Percentiles rank a stretch among this genome's conserved stretches.
These are phyloP conservation scores for Colletotrichum sp. DNA, from an alignment of 2,329 filamentous ascomycete genomes.

Conservation along the genomic window DNA sequence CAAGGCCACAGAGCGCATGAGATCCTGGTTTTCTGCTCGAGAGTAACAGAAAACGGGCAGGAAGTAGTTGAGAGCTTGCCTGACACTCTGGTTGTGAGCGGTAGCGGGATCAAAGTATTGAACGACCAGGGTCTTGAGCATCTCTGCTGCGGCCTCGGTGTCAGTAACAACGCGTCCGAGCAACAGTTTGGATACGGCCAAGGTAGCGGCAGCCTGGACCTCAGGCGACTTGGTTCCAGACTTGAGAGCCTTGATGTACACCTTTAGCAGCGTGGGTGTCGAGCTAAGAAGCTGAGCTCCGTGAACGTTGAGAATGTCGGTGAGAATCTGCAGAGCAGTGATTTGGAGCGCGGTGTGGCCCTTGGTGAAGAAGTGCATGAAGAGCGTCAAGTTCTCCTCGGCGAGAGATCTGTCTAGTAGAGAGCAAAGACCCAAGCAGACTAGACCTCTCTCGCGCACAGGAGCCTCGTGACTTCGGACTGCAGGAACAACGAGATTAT, in stretches of 20 bases:
- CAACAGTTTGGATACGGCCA: conserved; percentile 85
- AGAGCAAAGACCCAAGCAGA: conserved; percentile 90
- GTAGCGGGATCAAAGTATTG: conserved; percentile 91
- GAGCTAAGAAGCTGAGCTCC: conserved; percentile 76
- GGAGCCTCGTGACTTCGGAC: conserved; percentile 92
- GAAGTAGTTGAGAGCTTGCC: conserved; percentile 92
- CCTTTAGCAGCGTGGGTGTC: conserved; percentile 76
- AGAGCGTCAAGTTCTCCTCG: conserved; percentile 88
- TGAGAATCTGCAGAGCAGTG: conserved; percentile 88
- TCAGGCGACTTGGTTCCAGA: conserved; percentile 71
- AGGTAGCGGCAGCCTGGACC: conserved; percentile 81
- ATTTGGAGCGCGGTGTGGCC: conserved; percentile 90
- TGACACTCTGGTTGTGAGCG: conserved; percentile 77
- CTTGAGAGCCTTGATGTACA: conserved; percentile 84
- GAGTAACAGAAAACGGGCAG: conserved; percentile 94
- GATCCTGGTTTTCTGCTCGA: conserved; percentile 78
- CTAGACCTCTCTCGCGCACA: conserved; percentile 86
- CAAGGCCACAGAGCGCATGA: conserved; percentile 78
- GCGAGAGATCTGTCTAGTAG: conserved; percentile 91
- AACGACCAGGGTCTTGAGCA: conserved; percentile 85
- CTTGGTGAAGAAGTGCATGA: conserved; percentile 95
- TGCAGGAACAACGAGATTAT: conserved; percentile 94
- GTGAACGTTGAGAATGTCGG: conserved; percentile 90
- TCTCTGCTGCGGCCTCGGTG: conserved; percentile 66
- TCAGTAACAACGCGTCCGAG: conserved; percentile 81